These are phyloP conservation scores for Capsicum pubescens DNA, from an alignment of 257 asterid species.

Conservation along the genomic window DNA sequence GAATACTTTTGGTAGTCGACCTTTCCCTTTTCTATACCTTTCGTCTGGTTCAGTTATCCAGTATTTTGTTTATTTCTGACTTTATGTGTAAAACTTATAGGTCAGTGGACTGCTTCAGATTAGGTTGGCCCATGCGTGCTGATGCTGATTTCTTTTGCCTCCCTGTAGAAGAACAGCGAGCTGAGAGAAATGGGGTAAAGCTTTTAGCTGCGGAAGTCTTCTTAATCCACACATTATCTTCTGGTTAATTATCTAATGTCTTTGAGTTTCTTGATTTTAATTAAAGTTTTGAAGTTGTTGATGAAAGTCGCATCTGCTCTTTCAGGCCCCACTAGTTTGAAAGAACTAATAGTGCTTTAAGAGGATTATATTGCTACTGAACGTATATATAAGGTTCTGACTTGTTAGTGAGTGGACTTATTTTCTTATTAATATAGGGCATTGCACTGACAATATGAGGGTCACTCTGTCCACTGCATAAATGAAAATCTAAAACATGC, in stretches of 20 bases:
- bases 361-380: background rate
- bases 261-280: slow-evolving; percentile 7
- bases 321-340: slow-evolving; percentile 8
- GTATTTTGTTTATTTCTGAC: slow-evolving; percentile 27
- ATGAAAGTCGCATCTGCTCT: background rate
- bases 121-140: slow-evolving; percentile 99
- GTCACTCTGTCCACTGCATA: background rate
- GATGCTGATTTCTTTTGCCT: slow-evolving; percentile 96
- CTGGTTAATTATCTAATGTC: slow-evolving; percentile 7
- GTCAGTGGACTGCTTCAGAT: slow-evolving; percentile 97
- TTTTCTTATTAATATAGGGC: slow-evolving; percentile 2
- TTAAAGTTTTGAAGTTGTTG: background rate
- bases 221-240: background rate
- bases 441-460: slow-evolving; percentile 1
- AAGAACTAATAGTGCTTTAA: background rate
- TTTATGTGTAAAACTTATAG: slow-evolving; percentile 45
- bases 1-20: slow-evolving; percentile 87
- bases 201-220: slow-evolving; percentile 4
- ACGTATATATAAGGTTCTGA: background rate
- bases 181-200: slow-evolving; percentile 79
- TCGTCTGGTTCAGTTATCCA: background rate
- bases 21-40: slow-evolving; percentile 27
- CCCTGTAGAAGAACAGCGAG: slow-evolving; percentile 49
- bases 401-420: background rate
- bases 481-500: background rate